Evolutionary conservation across 352 stramenopile species (phyloP), one percentile per base, ranked within the genome.

Genomic region (Peronospora farinosa): DNA sequence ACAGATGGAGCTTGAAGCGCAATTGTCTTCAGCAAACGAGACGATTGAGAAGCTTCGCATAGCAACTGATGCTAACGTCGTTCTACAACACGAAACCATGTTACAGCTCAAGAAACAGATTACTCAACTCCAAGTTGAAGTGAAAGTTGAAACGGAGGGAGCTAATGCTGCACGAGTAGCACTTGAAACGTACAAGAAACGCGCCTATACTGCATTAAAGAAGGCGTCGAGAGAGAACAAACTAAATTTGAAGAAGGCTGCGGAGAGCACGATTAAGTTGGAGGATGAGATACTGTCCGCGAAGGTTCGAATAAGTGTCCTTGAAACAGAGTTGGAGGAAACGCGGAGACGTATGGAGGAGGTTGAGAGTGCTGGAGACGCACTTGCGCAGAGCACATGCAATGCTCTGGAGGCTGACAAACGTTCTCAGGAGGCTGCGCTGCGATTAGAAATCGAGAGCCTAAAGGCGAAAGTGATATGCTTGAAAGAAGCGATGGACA

Each of bases 101-200:
- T 19, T 52, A 37, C 48, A 65, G 39, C 40, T 78, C 1, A 54
- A 76, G 30, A 57, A 47, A 8, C 54, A 74, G 23, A 23, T 70
- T 5, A 28, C 35, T 7, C 39, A 68, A 13, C 35, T 80, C 11
- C 57, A 63, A 37, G 25, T 59, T 1, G 55, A 86, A 53, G 47
- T 84, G 3, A 44, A 74, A 35, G 42, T 69, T 9, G 75, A 88
- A 60, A 73, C 61, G 23, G 74, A 85, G 39, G 76, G 57, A 10
- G 65, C 77, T 0, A 63, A 57, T 25, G 70, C 75, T 27, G 74
- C 76, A 3, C 65, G 70, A 0, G 57, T 63, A 4, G 78, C 79
- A n/a, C 64, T 92, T 13, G 80, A 88, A 51, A 70, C 67, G 37
- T 92, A 92, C 65, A 89, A 87, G 68, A 87, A 86, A 51, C 75